Evolutionary conservation across 176 grass and related monocot genomes (phyloP).

Genomic region (Paspalum notatum): DNA sequence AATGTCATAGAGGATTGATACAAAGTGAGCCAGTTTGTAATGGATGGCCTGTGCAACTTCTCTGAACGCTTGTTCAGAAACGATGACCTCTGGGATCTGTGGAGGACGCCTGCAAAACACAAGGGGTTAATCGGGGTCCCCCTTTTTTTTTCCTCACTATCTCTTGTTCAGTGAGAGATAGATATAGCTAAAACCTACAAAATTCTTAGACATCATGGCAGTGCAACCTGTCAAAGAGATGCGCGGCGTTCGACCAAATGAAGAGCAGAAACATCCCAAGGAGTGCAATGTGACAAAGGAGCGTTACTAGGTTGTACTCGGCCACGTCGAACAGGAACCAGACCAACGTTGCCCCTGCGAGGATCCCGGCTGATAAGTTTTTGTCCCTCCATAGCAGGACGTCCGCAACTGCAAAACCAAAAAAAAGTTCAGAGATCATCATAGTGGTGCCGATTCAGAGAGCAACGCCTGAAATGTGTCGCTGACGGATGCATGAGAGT

Average conservation of each 20-base stretch:
- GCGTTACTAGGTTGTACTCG: conserved; percentile 77
- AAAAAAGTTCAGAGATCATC: not conserved
- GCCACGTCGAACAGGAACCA: conserved; percentile 88
- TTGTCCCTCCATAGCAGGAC: conserved; percentile 79
- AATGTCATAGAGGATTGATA: conserved; percentile 57
- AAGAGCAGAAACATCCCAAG: conserved; percentile 72
- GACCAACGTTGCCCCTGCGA: conserved; percentile 56
- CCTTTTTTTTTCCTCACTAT: too few species aligned
- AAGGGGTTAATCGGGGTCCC: not conserved
- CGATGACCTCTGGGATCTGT: conserved; percentile 63
- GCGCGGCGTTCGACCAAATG: conserved; percentile 58
- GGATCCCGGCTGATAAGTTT: conserved; percentile 72
- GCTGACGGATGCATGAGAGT: not conserved
- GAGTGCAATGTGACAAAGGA: conserved; percentile 78
- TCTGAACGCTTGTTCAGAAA: conserved; percentile 68
- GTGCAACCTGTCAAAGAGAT: conserved; percentile 63
- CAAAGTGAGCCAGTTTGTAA: conserved; percentile 46
- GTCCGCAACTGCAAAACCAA: conserved; percentile 64
- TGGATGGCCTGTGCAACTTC: conserved; percentile 58
- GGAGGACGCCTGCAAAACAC: conserved; percentile 50
- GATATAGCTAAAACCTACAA: not conserved
- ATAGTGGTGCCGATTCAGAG: not conserved
- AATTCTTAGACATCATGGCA: not conserved
- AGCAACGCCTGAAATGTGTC: not conserved
- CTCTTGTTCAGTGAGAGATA: not conserved